Base-by-base conservation (phyloP, 1,284 basidiomycete genomes). In the Papiliotrema fonsecae region DNA sequence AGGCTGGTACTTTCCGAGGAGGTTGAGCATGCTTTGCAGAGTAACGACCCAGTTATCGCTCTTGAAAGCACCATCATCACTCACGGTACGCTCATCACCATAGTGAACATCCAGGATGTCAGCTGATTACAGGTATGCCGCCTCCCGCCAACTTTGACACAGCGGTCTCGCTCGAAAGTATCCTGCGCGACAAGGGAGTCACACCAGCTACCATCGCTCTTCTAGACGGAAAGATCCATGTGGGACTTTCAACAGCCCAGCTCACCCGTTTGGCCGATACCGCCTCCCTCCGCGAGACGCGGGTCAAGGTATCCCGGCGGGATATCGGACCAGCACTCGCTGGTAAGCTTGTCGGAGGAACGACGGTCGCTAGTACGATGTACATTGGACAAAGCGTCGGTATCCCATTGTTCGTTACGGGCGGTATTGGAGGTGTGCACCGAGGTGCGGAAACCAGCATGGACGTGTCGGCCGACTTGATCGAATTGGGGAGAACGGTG, bases 401-500 rank as follows among this genome's bases (percentile, higher is more conserved):
- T 6, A 93, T 97, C 62, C 87, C 85, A 77, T 81, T 83, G 57
- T 75, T 75, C 46, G 74, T 74, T 4, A 75, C 74, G 2, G 74
- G 74, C n/a, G 74, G 74, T 4, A 75, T 75, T 35, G 74, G 74
- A 18, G 73, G 94, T 44, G 96, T 97, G 1, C 96, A 99, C 73
- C 84, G 94, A 5, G 90, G 90, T 13, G 96, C 85, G 46, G 86
- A 96, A 72, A 81, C 77, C 28, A 85, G 91, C 91, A 85, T 97
- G 84, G 94, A 98, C 64, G 77, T 98, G 19, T 94, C 90, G n/a
- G 89, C 92, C 7, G 92, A 97, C 69, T 76, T 97, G 14, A 75
- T 76, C 25, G 89, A 94, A 67, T 79, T 96, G 34, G 79, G 86
- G 22, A 80, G 87, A 21, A 91, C 86, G 21, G 62, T 65, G 25